phyloP scores from a whole-genome alignment of 805 yeast species.

The Candida yuanshanica region DNA sequence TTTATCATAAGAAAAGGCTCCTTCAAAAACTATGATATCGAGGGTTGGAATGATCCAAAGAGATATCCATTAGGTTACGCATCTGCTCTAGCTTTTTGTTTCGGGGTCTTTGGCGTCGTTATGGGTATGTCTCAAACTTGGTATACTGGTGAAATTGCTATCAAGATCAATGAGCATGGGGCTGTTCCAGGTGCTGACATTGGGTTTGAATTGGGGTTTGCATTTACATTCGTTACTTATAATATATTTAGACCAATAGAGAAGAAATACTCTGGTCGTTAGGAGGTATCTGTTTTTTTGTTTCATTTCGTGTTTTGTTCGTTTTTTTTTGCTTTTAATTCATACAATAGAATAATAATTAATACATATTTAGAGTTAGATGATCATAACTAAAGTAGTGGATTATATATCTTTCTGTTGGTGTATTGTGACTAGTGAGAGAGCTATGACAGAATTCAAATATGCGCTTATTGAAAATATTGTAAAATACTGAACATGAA shows the following conservation, averaged over 20 bases:
- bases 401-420: too few relatives aligned
- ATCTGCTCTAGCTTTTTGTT: slow-evolving; percentile 68
- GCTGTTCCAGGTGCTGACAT: slow-evolving; percentile 65
- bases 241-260: slow-evolving; percentile 49
- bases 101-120: slow-evolving; percentile 81
- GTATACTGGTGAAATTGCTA: slow-evolving; percentile 69
- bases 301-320: background rate
- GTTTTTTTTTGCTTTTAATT: background rate
- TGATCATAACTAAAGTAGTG: too few relatives aligned
- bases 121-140: slow-evolving; percentile 84
- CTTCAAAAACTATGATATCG: slow-evolving; percentile 53
- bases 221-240: slow-evolving; percentile 61
- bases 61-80: slow-evolving; percentile 73
- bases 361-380: background rate
- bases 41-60: slow-evolving; percentile 49
- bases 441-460: too few relatives aligned
- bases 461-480: too few relatives aligned
- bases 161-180: slow-evolving; percentile 42
- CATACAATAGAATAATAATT: background rate
- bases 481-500: too few relatives aligned
- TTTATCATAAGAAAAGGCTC: slow-evolving; percentile 69
- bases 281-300: slow-evolving; percentile 1
- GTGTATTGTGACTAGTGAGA: too few relatives aligned
- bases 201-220: slow-evolving; percentile 74
- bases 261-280: slow-evolving; percentile 40